Evolutionary conservation across 768 basidiomycete species (phyloP).

Genomic region (Lactarius hatsudake): DNA sequence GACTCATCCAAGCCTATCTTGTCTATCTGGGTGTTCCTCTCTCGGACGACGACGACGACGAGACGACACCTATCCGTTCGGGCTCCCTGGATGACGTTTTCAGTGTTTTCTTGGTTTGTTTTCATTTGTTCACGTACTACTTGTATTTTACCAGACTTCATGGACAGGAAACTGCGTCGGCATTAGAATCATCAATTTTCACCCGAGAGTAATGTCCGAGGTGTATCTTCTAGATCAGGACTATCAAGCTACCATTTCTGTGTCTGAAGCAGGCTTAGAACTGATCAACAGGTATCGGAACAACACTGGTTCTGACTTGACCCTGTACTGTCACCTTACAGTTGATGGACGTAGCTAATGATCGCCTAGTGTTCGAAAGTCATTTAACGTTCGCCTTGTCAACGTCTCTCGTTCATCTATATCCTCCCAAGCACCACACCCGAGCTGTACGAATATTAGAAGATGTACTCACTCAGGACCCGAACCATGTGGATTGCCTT

Average conservation of each 20-base stretch:
- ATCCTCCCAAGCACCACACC: conserved; percentile 85
- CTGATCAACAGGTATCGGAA: conserved; percentile 52
- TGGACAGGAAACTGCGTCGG: conserved; percentile 11
- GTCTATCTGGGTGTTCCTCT: conserved; percentile 51
- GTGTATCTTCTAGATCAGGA: conserved; percentile 69
- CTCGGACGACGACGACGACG: conserved; percentile 43
- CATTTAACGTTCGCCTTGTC: conserved; percentile 72
- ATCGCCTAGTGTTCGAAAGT: conserved; percentile 53
- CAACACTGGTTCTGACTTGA: conserved; percentile 54
- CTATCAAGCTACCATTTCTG: conserved; percentile 67
- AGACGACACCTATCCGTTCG: conserved; percentile 28
- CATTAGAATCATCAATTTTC: conserved; percentile 49
- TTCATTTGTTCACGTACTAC: conserved; percentile 2
- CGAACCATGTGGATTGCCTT: conserved; percentile 61
- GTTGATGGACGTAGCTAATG: neutral
- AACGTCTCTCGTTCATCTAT: conserved; percentile 77
- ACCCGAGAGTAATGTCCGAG: conserved; percentile 64
- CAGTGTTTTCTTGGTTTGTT: conserved; percentile 60
- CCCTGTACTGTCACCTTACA: conserved; percentile 40
- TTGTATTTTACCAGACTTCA: neutral
- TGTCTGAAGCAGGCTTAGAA: conserved; percentile 67
- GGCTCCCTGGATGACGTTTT: conserved; percentile 49
- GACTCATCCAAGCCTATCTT: conserved; percentile 66
- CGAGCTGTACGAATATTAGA: conserved; percentile 75
- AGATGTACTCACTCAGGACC: conserved; percentile 61